These are phyloP conservation scores for Paraurostyla sp. DNA, from an alignment of 73 alveolate genomes.

Conservation along the genomic window DNA sequence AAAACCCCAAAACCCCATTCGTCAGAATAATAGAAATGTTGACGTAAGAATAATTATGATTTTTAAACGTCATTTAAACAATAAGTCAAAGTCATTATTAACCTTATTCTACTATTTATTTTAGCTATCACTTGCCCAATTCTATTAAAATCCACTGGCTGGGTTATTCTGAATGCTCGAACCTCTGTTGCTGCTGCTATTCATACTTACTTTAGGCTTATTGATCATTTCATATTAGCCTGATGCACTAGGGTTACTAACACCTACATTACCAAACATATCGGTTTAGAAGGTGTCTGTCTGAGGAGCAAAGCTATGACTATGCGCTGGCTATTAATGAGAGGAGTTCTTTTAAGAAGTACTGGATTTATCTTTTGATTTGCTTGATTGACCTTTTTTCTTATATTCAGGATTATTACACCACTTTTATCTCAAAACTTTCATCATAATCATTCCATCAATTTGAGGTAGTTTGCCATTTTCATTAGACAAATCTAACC, in stretches of 20 bases:
- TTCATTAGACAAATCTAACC: conserved; percentile 57
- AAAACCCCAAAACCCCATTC: too few species aligned
- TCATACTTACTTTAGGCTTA: neutral
- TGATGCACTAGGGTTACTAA: too few species aligned
- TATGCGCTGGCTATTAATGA: neutral
- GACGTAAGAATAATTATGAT: too few species aligned
- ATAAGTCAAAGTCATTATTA: neutral
- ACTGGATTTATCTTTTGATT: neutral
- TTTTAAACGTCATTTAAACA: too few species aligned
- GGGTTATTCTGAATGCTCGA: neutral
- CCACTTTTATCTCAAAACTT: conserved; percentile 44
- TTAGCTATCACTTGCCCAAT: neutral
- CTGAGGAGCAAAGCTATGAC: neutral
- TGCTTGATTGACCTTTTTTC: neutral
- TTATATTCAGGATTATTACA: neutral
- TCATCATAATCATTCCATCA: conserved; percentile 39
- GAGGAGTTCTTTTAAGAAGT: neutral
- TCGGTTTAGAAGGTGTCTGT: too few species aligned
- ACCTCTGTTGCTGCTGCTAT: neutral
- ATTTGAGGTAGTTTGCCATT: conserved; percentile 29
- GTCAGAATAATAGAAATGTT: too few species aligned
- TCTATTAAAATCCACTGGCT: neutral
- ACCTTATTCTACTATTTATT: neutral
- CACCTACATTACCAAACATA: too few species aligned
- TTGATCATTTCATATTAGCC: neutral